Conservation (phyloP, 1,139 yeast genomes). For the Lodderomyces margitis region DNA sequence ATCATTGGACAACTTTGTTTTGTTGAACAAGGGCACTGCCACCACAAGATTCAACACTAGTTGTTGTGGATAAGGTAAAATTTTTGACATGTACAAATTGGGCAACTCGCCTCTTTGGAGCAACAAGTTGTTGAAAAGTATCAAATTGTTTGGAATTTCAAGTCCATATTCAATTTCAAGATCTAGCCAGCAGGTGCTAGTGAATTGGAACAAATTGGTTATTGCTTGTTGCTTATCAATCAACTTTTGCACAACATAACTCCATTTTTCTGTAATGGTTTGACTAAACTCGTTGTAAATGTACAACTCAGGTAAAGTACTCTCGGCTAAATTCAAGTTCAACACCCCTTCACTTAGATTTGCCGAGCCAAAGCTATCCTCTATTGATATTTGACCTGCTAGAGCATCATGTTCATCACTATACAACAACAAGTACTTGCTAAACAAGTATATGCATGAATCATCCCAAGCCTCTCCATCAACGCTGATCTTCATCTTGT, state of each 20-base stretch:
- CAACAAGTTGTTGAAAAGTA: conserved; percentile 33
- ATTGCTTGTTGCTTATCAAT: conserved; percentile 13
- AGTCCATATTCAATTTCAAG: conserved; percentile 25
- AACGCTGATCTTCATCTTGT: conserved; percentile 38
- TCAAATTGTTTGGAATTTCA: conserved; percentile 39
- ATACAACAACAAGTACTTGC: conserved; percentile 35
- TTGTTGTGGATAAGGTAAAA: conserved; percentile 39
- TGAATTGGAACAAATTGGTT: conserved; percentile 45
- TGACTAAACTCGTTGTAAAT: conserved; percentile 34
- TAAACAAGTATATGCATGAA: conserved; percentile 40
- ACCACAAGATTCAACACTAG: conserved; percentile 49
- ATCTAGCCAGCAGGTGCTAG: conserved; percentile 51
- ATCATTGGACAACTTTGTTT: conserved; percentile 25
- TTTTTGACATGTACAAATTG: conserved; percentile 29
- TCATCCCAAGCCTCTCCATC: conserved; percentile 37
- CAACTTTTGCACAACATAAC: conserved; percentile 24
- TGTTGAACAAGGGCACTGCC: conserved; percentile 44
- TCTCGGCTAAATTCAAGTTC: conserved; percentile 36
- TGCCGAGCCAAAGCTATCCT: conserved; percentile 31
- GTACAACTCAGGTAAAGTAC: conserved; percentile 47
- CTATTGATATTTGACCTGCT: conserved; percentile 29
- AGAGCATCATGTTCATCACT: conserved; percentile 27
- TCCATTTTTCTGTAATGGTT: conserved; percentile 43
- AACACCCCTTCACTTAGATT: conserved; percentile 28
- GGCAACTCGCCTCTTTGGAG: conserved; percentile 39